phyloP scores from a whole-genome alignment of 2,329 filamentous ascomycete genomes.

The Alternaria brassicicola region DNA sequence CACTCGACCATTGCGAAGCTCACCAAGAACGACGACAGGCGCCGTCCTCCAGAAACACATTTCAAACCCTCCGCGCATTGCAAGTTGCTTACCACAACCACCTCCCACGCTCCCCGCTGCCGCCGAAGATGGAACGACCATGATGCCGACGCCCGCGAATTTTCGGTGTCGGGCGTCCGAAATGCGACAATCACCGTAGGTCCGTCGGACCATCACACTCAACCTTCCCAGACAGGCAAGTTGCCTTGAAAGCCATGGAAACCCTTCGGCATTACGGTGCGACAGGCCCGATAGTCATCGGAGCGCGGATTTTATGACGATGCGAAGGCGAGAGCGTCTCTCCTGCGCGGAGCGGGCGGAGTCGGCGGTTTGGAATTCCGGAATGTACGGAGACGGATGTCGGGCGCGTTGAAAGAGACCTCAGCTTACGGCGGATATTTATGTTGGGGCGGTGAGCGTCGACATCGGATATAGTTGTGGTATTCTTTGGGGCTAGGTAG shows the following conservation, averaged over 20 bases:
- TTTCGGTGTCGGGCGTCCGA: conserved; percentile 2
- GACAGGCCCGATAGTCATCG: conserved; percentile 10
- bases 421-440: background rate
- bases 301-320: background rate
- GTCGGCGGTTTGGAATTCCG: background rate
- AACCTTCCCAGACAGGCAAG: conserved; percentile 5
- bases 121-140: background rate
- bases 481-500: background rate
- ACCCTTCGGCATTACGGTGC: conserved; percentile 2
- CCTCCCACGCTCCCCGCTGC: background rate
- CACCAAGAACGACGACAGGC: background rate
- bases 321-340: conserved; percentile 1
- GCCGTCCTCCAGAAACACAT: background rate
- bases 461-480: background rate
- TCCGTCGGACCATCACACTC: background rate
- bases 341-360: background rate
- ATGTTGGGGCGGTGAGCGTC: background rate
- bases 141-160: background rate
- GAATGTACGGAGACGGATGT: background rate
- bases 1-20: too few species aligned
- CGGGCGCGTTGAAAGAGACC: background rate
- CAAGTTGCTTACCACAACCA: background rate
- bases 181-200: background rate
- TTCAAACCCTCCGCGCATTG: background rate
- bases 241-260: background rate